These are phyloP conservation scores for Crithidia mellificae DNA, from an alignment of 208 protist species.

Conservation along the genomic window DNA sequence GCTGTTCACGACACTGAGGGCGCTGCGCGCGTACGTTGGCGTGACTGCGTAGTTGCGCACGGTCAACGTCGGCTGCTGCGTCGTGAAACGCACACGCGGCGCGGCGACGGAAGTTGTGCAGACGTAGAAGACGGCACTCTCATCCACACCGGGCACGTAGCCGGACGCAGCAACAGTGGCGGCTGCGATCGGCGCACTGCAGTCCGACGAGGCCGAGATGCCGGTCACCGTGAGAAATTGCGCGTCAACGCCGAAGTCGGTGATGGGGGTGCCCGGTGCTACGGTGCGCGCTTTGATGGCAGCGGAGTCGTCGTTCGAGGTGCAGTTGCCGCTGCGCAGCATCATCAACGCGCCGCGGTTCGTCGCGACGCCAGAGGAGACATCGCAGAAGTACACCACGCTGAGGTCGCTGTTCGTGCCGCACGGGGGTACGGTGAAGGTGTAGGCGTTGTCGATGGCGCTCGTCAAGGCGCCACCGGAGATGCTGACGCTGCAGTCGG, in stretches of 20 bases:
- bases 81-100: constrained; percentile 52
- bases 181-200: constrained; percentile 24
- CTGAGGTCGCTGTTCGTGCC: constrained; percentile 23
- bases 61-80: constrained; percentile 41
- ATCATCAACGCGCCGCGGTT: constrained; percentile 49
- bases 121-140: constrained; percentile 54
- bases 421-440: constrained; percentile 45
- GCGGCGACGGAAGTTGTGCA: constrained; percentile 41
- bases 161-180: constrained; percentile 28
- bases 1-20: constrained; percentile 27
- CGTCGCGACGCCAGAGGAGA: constrained; percentile 25
- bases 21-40: constrained; percentile 37
- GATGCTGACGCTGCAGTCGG: constrained; percentile 39
- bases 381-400: constrained; percentile 70
- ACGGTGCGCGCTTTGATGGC: constrained; percentile 41
- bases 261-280: constrained; percentile 38
- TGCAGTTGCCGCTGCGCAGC: constrained; percentile 46
- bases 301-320: constrained; percentile 20
- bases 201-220: constrained; percentile 42
- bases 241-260: constrained; percentile 48
- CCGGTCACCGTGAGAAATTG: constrained; percentile 33
- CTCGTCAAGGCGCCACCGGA: constrained; percentile 24
- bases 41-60: constrained; percentile 47
- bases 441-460: constrained; percentile 29
- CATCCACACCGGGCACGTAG: constrained; percentile 46